Percentiles rank a stretch among this genome's conserved stretches.
These are phyloP conservation scores for Fagus sylvatica DNA, from an alignment of 306 rosid genomes.

Conservation along the genomic window DNA sequence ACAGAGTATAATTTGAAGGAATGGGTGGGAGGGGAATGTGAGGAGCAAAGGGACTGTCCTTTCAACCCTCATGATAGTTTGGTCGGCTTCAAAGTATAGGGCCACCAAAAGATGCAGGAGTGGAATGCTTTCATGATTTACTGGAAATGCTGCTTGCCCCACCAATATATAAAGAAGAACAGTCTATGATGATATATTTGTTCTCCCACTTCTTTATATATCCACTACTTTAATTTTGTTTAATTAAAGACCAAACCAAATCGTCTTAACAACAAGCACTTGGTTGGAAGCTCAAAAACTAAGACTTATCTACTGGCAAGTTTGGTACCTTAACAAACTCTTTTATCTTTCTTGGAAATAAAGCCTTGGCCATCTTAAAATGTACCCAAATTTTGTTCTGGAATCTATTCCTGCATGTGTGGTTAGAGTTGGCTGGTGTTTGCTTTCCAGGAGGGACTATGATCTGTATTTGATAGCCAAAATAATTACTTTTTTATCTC, in stretches of 20 bases:
- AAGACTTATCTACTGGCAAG: constrained; percentile 22
- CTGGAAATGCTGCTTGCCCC: constrained; percentile 48
- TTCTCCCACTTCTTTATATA: constrained; percentile 16
- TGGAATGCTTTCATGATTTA: constrained; percentile 73
- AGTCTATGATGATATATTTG: neutral
- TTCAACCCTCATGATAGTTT: constrained; percentile 45
- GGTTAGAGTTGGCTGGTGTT: constrained; percentile 17
- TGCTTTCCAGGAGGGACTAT: constrained; percentile 26
- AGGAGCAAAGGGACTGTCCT: constrained; percentile 30
- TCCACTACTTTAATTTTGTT: constrained; percentile 3
- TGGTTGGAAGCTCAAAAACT: constrained; percentile 18
- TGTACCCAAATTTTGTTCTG: constrained; percentile 21
- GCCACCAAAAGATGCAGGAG: constrained; percentile 53
- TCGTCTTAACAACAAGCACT: constrained; percentile 17
- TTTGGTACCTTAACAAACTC: constrained; percentile 46
- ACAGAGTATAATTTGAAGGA: constrained; percentile 31
- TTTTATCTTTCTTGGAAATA: constrained; percentile 35
- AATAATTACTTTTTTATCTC: constrained; percentile 22
- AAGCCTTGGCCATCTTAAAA: constrained; percentile 37
- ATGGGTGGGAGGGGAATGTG: constrained; percentile 37
- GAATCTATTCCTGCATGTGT: constrained; percentile 16
- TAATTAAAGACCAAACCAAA: neutral
- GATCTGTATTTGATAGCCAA: constrained; percentile 16
- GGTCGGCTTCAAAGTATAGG: constrained; percentile 54
- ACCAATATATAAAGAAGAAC: constrained; percentile 32